Percentiles rank a stretch among this genome's conserved stretches.
These are phyloP conservation scores for Vitis rotundifolia DNA, from an alignment of 164 flowering plant species.

Conservation along the genomic window DNA sequence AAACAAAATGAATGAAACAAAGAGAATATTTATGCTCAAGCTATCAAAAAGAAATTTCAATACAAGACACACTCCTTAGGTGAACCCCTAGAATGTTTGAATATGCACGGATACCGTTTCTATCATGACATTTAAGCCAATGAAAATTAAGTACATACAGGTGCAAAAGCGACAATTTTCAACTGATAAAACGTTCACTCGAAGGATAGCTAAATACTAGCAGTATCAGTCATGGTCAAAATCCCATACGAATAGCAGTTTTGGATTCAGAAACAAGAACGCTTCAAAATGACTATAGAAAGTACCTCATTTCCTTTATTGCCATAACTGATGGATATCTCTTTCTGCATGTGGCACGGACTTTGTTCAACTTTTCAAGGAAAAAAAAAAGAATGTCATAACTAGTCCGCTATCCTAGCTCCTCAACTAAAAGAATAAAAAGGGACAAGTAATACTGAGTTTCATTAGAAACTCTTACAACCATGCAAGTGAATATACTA, in stretches of 20 bases:
- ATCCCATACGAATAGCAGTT: not conserved
- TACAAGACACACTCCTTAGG: too few relatives aligned
- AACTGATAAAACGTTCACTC: not conserved
- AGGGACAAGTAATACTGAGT: not conserved
- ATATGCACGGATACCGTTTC: too few relatives aligned
- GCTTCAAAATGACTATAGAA: not conserved
- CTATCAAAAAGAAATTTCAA: too few relatives aligned
- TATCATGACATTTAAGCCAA: too few relatives aligned
- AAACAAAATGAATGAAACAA: too few relatives aligned
- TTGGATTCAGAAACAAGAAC: not conserved
- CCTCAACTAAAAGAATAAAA: too few relatives aligned
- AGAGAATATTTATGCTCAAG: too few relatives aligned
- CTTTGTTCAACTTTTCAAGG: conserved; percentile 43
- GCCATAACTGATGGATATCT: conserved; percentile 92
- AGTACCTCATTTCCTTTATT: conserved; percentile 98
- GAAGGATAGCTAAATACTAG: not conserved
- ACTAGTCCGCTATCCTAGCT: not conserved
- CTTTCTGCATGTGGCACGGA: conserved; percentile 44
- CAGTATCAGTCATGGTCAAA: not conserved
- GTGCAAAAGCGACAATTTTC: too few relatives aligned
- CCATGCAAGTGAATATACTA: conserved; percentile 21
- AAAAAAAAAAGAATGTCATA: conserved; percentile 11
- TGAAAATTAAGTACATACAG: too few relatives aligned
- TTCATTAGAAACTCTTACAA: not conserved
- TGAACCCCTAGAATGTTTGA: too few relatives aligned